These are phyloP conservation scores for Aspergillus oerlinghausenensis DNA, from an alignment of 2,329 filamentous ascomycete species.

Conservation along the genomic window DNA sequence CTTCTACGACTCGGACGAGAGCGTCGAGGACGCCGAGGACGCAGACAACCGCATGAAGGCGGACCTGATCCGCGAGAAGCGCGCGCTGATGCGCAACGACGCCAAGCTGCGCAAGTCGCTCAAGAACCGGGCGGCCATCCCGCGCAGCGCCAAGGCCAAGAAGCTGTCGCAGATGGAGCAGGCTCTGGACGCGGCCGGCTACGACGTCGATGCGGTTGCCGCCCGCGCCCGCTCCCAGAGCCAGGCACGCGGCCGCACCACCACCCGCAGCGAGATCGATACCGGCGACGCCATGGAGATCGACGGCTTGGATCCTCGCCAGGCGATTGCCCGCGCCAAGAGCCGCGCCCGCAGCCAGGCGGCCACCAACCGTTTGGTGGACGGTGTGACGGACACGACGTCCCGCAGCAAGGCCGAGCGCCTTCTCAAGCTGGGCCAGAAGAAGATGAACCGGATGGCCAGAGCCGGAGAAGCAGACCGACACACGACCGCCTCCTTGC, in stretches of 20 bases:
- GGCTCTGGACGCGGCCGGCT: constrained; percentile 76
- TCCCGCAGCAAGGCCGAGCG: constrained; percentile 76
- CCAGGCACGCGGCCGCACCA: constrained; percentile 63
- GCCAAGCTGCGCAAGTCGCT: constrained; percentile 91
- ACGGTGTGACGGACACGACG: constrained; percentile 60
- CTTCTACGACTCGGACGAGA: constrained; percentile 82
- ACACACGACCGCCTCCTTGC: constrained; percentile 73
- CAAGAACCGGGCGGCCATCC: constrained; percentile 95
- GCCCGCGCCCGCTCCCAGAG: constrained; percentile 64
- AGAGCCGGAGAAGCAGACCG: constrained; percentile 85
- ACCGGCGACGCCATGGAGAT: constrained; percentile 67
- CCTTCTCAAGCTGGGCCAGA: constrained; percentile 83
- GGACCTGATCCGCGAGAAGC: constrained; percentile 92
- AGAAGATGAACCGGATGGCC: constrained; percentile 98
- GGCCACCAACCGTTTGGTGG: constrained; percentile 43
- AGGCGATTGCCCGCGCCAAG: constrained; percentile 62
- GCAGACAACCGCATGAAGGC: constrained; percentile 87
- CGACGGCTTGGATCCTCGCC: constrained; percentile 35
- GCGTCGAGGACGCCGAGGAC: constrained; percentile 83
- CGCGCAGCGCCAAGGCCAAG: constrained; percentile 74
- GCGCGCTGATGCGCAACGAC: constrained; percentile 85
- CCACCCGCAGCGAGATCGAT: constrained; percentile 56
- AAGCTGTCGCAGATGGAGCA: constrained; percentile 82
- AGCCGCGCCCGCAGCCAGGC: constrained; percentile 60
- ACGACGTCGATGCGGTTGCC: constrained; percentile 72